Percentiles rank a stretch among this genome's conserved stretches.
Evolutionary conservation across 2,329 filamentous ascomycete species (phyloP).

Genomic region (Aspergillus amoenus): DNA sequence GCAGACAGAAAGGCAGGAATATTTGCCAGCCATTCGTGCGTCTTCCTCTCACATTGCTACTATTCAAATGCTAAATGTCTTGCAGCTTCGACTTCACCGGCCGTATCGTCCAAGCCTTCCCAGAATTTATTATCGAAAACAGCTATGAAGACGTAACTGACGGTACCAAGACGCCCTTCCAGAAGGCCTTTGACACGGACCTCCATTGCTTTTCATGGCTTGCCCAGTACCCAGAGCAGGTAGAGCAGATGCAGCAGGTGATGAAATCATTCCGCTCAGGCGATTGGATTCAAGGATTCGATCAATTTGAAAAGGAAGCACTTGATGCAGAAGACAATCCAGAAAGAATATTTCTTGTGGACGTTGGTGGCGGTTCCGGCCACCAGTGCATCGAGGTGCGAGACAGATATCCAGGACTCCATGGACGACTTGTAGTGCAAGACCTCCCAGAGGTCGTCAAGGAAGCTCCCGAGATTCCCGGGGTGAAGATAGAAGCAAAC

Average conservation of each 20-base stretch:
- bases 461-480: slow-evolving; percentile 24
- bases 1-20: not conserved
- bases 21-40: not conserved
- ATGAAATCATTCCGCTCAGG: slow-evolving; percentile 8
- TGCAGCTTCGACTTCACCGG: not conserved
- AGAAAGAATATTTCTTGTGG: slow-evolving; percentile 36
- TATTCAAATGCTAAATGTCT: not conserved
- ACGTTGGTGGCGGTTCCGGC: slow-evolving; percentile 44
- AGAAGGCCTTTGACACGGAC: slow-evolving; percentile 29
- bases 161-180: slow-evolving; percentile 28
- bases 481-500: slow-evolving; percentile 24
- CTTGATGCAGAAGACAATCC: not conserved
- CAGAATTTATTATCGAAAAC: slow-evolving; percentile 29
- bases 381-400: slow-evolving; percentile 39
- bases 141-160: slow-evolving; percentile 28
- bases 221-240: slow-evolving; percentile 25
- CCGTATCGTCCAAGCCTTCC: slow-evolving; percentile 14
- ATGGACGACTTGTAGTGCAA: slow-evolving; percentile 41
- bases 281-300: not conserved
- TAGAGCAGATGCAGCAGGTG: slow-evolving; percentile 9
- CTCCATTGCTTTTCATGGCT: slow-evolving; percentile 31
- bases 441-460: slow-evolving; percentile 38
- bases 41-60: not conserved
- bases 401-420: slow-evolving; percentile 31
- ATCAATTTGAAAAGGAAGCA: not conserved